Percentiles rank a stretch among this genome's conserved stretches.
These are phyloP conservation scores for Hyparrhenia diplandra DNA, from an alignment of 176 grass and related monocot genomes.

Conservation along the genomic window DNA sequence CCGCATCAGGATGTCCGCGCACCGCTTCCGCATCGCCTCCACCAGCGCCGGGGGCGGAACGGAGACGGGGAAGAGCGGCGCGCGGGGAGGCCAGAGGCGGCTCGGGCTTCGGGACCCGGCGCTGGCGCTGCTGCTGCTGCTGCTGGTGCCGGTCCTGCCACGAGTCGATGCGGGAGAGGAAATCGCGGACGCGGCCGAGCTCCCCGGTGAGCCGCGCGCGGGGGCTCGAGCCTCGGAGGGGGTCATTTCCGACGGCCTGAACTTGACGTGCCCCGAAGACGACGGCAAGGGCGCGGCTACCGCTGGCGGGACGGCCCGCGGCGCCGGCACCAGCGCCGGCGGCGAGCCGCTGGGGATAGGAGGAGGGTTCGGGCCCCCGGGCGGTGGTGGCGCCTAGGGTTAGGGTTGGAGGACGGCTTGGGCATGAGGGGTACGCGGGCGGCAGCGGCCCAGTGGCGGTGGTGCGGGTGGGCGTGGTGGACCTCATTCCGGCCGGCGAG, in stretches of 20 bases:
- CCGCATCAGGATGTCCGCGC: constrained; percentile 61
- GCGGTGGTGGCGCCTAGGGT: constrained; percentile 32
- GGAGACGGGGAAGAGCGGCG: not conserved
- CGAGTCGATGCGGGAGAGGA: constrained; percentile 58
- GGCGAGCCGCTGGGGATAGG: not conserved
- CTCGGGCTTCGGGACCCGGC: not conserved
- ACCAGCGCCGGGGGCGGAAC: constrained; percentile 15
- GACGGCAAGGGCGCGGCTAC: not conserved
- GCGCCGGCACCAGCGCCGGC: not conserved
- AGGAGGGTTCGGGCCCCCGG: constrained; percentile 47
- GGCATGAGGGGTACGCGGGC: constrained; percentile 52
- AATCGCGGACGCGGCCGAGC: constrained; percentile 61
- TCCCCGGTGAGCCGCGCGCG: constrained; percentile 61
- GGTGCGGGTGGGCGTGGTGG: constrained; percentile 27
- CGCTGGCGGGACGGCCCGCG: not conserved
- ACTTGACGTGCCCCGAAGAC: constrained; percentile 22
- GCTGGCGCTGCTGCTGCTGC: not conserved
- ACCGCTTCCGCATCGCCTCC: constrained; percentile 56
- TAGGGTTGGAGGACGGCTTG: constrained; percentile 31
- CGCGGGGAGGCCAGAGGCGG: not conserved
- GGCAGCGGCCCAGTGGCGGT: constrained; percentile 54
- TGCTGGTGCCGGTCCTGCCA: constrained; percentile 23
- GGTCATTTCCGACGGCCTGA: constrained; percentile 37
- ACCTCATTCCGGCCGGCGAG: constrained; percentile 75
- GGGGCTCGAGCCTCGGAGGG: constrained; percentile 42